Percentiles rank a stretch among this genome's conserved stretches.
phyloP scores from a whole-genome alignment of 192 early-diverging fungal genomes.

The Gigaspora rosea region DNA sequence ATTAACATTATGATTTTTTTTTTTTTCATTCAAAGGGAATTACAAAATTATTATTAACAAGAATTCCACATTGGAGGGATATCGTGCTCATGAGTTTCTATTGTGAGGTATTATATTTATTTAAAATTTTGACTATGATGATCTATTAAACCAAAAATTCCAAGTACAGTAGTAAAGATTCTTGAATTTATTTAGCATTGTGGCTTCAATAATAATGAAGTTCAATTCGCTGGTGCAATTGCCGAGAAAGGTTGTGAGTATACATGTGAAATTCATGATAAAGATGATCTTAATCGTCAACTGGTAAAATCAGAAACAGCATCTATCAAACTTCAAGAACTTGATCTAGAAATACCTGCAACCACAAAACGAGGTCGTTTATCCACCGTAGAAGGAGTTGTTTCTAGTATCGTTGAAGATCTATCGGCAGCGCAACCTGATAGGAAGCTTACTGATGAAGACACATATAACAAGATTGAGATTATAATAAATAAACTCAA shows the following conservation, averaged over 20 bases:
- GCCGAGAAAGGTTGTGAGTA: slow-evolving; percentile 78
- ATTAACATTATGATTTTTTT: background rate
- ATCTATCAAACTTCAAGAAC: slow-evolving; percentile 73
- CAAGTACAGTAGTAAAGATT: background rate
- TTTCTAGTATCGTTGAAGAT: slow-evolving; percentile 79
- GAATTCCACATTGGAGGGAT: slow-evolving; percentile 92
- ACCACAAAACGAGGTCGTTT: slow-evolving; percentile 70
- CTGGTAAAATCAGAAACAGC: slow-evolving; percentile 86
- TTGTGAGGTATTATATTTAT: slow-evolving; percentile 20
- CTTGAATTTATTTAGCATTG: slow-evolving; percentile 79
- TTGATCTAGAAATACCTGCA: slow-evolving; percentile 90
- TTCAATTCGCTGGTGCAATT: slow-evolving; percentile 83
- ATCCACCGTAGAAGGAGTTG: slow-evolving; percentile 90
- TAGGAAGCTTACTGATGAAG: slow-evolving; percentile 68
- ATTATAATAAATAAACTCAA: slow-evolving; percentile 64
- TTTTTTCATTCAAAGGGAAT: slow-evolving; percentile 57
- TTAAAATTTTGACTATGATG: background rate
- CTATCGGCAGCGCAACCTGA: slow-evolving; percentile 74
- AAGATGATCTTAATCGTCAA: slow-evolving; percentile 87
- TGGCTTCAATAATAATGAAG: slow-evolving; percentile 84
- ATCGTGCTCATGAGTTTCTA: slow-evolving; percentile 43
- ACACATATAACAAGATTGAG: slow-evolving; percentile 76
- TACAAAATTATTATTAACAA: slow-evolving; percentile 82
- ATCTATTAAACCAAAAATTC: background rate
- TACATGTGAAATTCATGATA: slow-evolving; percentile 61